Percentiles rank a stretch among this genome's conserved stretches.
Evolutionary conservation across 257 asterid species (phyloP).

Genomic region (Fraxinus quadrangulata): DNA sequence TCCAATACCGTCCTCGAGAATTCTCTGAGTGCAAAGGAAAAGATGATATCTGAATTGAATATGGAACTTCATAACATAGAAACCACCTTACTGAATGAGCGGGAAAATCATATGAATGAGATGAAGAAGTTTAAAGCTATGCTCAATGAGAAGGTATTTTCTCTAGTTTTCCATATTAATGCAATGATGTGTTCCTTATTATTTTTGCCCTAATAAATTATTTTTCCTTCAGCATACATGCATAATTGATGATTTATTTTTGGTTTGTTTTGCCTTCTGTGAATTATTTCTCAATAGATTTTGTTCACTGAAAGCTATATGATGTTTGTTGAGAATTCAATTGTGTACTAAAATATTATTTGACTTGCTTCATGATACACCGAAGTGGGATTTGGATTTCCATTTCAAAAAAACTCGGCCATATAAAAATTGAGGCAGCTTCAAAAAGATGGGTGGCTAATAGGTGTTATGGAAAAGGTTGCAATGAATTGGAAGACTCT

Average conservation of each 20-base stretch:
- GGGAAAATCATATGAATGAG: conserved; percentile 77
- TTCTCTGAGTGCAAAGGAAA: conserved; percentile 88
- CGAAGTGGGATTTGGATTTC: background rate
- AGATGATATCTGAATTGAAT: conserved; percentile 85
- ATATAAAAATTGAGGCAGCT: background rate
- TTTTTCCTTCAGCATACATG: background rate
- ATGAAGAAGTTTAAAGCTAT: conserved; percentile 75
- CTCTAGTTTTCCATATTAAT: background rate
- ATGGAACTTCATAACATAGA: conserved; percentile 91
- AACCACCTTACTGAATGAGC: conserved; percentile 76
- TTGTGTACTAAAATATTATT: background rate
- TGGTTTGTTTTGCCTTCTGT: background rate
- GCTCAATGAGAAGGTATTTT: conserved; percentile 81
- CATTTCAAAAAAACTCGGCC: background rate
- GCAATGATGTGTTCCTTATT: background rate
- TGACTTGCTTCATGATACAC: background rate
- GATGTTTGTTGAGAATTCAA: background rate
- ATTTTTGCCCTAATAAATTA: background rate
- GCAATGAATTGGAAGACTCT: background rate
- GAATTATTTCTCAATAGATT: background rate
- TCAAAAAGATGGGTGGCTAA: background rate
- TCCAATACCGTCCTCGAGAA: conserved; percentile 77
- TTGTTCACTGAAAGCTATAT: background rate
- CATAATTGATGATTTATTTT: background rate
- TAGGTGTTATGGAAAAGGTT: background rate